Conservation (phyloP, 2,329 filamentous ascomycete genomes). For the Sporothrix brunneoviolacea region DNA sequence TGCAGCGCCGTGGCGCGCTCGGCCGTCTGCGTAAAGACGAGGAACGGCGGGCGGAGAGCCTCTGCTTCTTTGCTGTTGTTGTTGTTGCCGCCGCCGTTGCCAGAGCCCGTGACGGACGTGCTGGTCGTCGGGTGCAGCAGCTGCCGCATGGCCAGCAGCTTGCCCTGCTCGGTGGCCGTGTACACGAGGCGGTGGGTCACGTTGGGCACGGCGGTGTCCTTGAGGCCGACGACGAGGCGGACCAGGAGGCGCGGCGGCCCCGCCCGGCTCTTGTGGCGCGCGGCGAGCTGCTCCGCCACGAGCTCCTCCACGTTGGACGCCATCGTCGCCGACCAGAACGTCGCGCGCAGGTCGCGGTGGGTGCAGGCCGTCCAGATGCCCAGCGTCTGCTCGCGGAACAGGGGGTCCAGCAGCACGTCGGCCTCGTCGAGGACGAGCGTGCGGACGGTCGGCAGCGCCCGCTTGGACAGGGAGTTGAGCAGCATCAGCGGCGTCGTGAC, state of each 20-base stretch:
- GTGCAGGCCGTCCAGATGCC: slow-evolving; percentile 75
- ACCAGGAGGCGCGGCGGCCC: slow-evolving; percentile 48
- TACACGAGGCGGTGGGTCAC: slow-evolving; percentile 85
- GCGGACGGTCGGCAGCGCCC: slow-evolving; percentile 56
- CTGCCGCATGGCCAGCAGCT: slow-evolving; percentile 84
- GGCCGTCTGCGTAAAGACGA: slow-evolving; percentile 96
- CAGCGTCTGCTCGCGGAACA: slow-evolving; percentile 85
- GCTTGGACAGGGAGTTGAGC: slow-evolving; percentile 60
- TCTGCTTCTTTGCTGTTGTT: slow-evolving; percentile 40
- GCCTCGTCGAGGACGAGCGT: slow-evolving; percentile 86
- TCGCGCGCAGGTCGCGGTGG: slow-evolving; percentile 62
- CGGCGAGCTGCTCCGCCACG: slow-evolving; percentile 59
- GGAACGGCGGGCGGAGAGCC: slow-evolving; percentile 73
- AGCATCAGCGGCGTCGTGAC: slow-evolving; percentile 76
- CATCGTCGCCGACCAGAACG: slow-evolving; percentile 96
- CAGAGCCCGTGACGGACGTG: slow-evolving; percentile 29
- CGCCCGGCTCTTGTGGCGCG: slow-evolving; percentile 29
- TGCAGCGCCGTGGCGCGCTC: slow-evolving; percentile 81
- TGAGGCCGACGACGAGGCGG: slow-evolving; percentile 88
- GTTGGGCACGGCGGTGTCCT: slow-evolving; percentile 91
- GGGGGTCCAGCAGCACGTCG: slow-evolving; percentile 83
- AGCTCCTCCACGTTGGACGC: slow-evolving; percentile 84
- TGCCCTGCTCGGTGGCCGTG: slow-evolving; percentile 86
- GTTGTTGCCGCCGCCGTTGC: slow-evolving; percentile 24
- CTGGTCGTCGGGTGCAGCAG: slow-evolving; percentile 67